phyloP scores from a whole-genome alignment of 2,329 filamentous ascomycete species.

The Huntiella decipiens region DNA sequence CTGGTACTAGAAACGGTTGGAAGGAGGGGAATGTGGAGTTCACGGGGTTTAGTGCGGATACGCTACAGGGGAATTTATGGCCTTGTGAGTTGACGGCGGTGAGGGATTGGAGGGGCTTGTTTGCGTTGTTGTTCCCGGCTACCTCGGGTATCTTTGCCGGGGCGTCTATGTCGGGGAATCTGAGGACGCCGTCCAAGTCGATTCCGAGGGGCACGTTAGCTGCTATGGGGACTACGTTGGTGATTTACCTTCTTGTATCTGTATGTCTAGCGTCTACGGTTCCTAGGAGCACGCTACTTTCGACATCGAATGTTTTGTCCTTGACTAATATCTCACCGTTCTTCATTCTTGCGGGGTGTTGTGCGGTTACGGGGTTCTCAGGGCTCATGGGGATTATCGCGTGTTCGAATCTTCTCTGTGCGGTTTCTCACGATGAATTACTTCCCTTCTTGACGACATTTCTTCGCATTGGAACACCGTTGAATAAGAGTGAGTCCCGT shows the following conservation, averaged over 20 bases:
- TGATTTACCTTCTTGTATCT: conserved; percentile 41
- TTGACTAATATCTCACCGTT: conserved; percentile 58
- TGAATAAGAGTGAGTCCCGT: background rate
- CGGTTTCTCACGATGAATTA: conserved; percentile 59
- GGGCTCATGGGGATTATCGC: conserved; percentile 75
- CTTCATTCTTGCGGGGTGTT: conserved; percentile 62
- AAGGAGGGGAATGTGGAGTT: conserved; percentile 43
- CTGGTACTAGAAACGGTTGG: conserved; percentile 38
- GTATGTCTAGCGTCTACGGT: conserved; percentile 61
- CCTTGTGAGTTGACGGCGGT: conserved; percentile 22
- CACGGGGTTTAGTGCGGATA: conserved; percentile 54
- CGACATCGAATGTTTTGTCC: conserved; percentile 62
- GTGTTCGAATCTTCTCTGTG: conserved; percentile 68
- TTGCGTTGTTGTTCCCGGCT: conserved; percentile 66
- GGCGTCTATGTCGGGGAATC: conserved; percentile 77
- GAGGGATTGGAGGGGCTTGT: conserved; percentile 32
- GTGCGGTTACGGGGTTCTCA: conserved; percentile 68
- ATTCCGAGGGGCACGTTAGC: conserved; percentile 73
- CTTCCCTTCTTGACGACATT: conserved; percentile 60
- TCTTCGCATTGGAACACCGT: conserved; percentile 25
- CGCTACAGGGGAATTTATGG: conserved; percentile 53
- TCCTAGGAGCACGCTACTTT: conserved; percentile 53
- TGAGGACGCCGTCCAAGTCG: conserved; percentile 58
- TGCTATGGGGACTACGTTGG: conserved; percentile 57
- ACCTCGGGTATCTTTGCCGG: conserved; percentile 45